Percentiles rank a stretch among this genome's conserved stretches.
phyloP scores from a whole-genome alignment of 192 early-diverging fungal genomes.

The Ramicandelaber brevisporus region DNA sequence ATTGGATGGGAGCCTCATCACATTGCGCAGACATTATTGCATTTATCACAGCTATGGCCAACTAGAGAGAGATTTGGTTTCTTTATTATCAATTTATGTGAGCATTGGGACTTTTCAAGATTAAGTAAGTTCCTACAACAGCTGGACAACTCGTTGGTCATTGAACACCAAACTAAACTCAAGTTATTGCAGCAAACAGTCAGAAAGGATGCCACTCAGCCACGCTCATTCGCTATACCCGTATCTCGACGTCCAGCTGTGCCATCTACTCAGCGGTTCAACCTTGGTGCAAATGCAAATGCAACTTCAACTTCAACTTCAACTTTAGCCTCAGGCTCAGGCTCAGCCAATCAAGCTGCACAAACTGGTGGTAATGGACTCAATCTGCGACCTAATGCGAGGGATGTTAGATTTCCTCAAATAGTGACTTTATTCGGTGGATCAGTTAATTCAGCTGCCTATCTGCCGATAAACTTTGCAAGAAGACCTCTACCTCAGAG shows the following conservation, averaged over 20 bases:
- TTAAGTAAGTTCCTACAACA: conserved; percentile 34
- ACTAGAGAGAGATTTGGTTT: conserved; percentile 10
- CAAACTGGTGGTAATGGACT: background rate
- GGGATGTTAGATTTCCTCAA: conserved; percentile 14
- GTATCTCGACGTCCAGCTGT: no score
- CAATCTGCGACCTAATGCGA: conserved; percentile 14
- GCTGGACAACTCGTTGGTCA: conserved; percentile 18
- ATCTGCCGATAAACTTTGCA: background rate
- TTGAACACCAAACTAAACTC: conserved; percentile 17
- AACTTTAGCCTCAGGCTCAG: background rate
- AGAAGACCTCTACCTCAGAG: background rate
- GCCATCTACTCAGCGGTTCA: no score
- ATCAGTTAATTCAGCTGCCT: conserved; percentile 10
- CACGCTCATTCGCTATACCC: no score
- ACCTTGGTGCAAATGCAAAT: background rate
- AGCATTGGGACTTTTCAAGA: conserved; percentile 35
- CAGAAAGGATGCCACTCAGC: conserved; percentile 3
- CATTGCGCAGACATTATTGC: conserved; percentile 18
- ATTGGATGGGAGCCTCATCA: conserved; percentile 21
- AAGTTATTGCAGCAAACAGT: conserved; percentile 18
- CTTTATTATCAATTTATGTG: conserved; percentile 25
- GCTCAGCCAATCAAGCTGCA: background rate
- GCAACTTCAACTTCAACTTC: background rate
- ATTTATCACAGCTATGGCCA: conserved; percentile 11
- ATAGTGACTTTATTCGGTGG: no score